Conservation (phyloP, 1,284 basidiomycete genomes). For the Ganoderma leucocontextum region DNA sequence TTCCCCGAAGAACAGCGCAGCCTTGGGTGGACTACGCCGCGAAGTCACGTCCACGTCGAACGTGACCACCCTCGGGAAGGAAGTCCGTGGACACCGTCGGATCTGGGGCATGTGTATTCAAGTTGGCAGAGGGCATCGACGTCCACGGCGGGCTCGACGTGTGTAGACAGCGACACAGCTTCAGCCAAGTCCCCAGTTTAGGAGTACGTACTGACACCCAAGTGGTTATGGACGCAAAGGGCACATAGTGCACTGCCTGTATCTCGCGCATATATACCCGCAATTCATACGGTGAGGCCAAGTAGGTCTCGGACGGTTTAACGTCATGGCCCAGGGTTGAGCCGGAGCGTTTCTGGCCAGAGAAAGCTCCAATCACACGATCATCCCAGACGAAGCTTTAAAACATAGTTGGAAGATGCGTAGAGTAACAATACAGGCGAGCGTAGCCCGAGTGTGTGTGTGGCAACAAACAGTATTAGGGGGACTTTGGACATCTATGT, state of each 20-base stretch:
- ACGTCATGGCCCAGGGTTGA: background rate
- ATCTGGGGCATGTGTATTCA: background rate
- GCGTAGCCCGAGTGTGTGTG: constrained; percentile 6
- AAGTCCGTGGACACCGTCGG: background rate
- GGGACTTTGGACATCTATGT: constrained; percentile 16
- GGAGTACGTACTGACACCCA: background rate
- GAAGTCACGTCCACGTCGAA: background rate
- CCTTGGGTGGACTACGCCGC: background rate
- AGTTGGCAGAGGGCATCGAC: background rate
- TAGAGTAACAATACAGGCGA: constrained; percentile 28
- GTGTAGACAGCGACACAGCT: background rate
- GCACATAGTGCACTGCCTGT: background rate
- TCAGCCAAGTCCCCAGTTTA: background rate
- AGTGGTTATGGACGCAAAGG: background rate
- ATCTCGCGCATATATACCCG: background rate
- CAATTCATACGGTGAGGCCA: background rate
- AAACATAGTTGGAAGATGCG: constrained; percentile 3
- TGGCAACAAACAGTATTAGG: constrained; percentile 18
- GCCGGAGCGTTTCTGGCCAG: background rate
- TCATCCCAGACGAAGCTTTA: background rate
- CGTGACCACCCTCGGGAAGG: background rate
- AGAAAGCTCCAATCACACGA: background rate
- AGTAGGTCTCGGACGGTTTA: background rate
- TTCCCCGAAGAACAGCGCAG: background rate
- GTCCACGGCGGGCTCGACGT: background rate